phyloP scores from a whole-genome alignment of 129 eudicot species.

The Centrapalus pauciflorus region DNA sequence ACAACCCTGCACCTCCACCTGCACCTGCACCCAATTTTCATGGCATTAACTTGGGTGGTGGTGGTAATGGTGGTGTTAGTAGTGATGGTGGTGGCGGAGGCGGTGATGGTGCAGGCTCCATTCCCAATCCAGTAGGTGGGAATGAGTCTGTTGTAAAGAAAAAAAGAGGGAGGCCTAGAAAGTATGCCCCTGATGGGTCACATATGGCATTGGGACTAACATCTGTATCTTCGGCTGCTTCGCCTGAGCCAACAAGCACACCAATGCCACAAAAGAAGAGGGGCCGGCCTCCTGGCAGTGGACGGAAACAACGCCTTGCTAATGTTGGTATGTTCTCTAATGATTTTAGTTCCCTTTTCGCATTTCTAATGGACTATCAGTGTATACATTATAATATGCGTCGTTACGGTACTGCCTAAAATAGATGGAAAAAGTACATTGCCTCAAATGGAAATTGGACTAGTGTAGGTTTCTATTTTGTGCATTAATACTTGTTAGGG shows the following conservation, averaged over 20 bases:
- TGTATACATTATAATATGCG: too few species aligned
- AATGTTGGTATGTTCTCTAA: constrained; percentile 52
- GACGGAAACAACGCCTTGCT: constrained; percentile 82
- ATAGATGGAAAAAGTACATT: too few species aligned
- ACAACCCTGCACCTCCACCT: too few species aligned
- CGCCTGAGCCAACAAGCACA: constrained; percentile 33
- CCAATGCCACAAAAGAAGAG: constrained; percentile 40
- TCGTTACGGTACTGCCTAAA: too few species aligned
- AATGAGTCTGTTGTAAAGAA: constrained; percentile 53
- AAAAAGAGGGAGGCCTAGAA: constrained; percentile 94
- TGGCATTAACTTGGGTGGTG: constrained; percentile 22
- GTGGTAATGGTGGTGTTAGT: background rate
- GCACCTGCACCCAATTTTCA: constrained; percentile 45
- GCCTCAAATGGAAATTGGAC: too few species aligned
- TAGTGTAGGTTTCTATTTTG: background rate
- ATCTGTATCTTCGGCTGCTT: constrained; percentile 36
- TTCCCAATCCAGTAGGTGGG: constrained; percentile 19
- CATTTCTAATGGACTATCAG: background rate
- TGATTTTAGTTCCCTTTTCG: background rate
- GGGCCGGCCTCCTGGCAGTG: constrained; percentile 92
- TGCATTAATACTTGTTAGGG: background rate
- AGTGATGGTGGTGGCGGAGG: background rate
- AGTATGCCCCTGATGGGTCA: constrained; percentile 71
- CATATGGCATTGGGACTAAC: constrained; percentile 54
- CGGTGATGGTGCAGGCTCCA: background rate